Evolutionary conservation across 2,329 filamentous ascomycete species (phyloP), one percentile per base, ranked within the genome.

Genomic region (Lomentospora prolificans): DNA sequence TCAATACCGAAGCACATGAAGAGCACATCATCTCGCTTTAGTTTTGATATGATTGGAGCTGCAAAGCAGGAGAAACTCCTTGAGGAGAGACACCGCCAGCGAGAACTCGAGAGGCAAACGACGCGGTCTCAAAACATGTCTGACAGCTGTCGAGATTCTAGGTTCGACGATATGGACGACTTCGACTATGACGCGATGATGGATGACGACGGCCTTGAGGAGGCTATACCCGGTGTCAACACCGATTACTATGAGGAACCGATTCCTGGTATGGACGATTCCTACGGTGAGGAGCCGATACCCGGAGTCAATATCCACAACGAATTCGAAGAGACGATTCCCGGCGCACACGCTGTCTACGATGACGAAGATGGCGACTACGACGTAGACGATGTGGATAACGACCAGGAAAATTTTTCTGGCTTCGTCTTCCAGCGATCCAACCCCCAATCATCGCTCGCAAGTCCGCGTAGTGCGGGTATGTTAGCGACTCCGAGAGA

Each of bases 11-110:
- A 72, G 58, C 82, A 85, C 59, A 85, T 86, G 82, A 86, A 85
- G 68, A 90, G 87, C 65, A 88, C 85, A 9, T 88, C 87, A 0
- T 90, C 86, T 0, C 76, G 88, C 12, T 91, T 92, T 65, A 91
- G 87, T 63, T 92, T 92, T 63, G 87, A 91, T 63, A 88, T 90
- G 75, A 80, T 84, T 14, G 85, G 85, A 4, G 81, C 81, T 4
- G 86, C 86, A 12, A 78, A 81, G 58, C 77, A 84, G 62, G 82
- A 86, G 67, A 86, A 84, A 66, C 66, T 86, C 36, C 71, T 90
- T 41, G 89, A 90, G 66, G 88, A 89, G 61, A 79, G 83, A 51
- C 86, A 90, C 66, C 76, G 85, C 14, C 79, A 86, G 60, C 81
- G 82, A 55, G 81, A 85, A 59, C 72, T 84, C 28, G 83, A 85